Evolutionary conservation across 495 filamentous ascomycete genomes (phyloP).

Genomic region (Aspergillus cristatus): DNA sequence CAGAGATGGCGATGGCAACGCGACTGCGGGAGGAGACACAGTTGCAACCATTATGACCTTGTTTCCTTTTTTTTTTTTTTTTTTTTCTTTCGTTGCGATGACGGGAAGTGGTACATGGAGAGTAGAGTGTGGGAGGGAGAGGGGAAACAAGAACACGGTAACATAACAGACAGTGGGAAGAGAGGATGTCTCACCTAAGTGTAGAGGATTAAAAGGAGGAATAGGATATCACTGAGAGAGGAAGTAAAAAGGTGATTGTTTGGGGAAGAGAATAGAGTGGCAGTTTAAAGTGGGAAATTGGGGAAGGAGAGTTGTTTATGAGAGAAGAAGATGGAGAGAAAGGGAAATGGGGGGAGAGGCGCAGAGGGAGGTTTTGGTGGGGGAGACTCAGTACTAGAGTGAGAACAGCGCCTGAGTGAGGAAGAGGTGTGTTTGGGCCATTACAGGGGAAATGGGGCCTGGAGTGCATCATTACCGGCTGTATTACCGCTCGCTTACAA

Average conservation of each 20-base stretch:
- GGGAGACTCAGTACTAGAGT: background rate
- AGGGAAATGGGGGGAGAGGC: slow-evolving; percentile 21
- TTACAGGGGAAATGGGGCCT: too few species aligned
- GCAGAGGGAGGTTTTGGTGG: background rate
- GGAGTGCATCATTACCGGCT: too few species aligned
- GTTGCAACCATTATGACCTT: too few species aligned
- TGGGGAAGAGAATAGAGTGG: slow-evolving; percentile 11
- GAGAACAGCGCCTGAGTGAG: background rate
- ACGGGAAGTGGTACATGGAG: too few species aligned
- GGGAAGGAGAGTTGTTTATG: slow-evolving; percentile 15
- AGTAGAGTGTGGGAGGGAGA: slow-evolving; percentile 9
- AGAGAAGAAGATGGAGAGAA: slow-evolving; percentile 22
- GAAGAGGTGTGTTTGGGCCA: too few species aligned
- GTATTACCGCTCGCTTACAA: too few species aligned
- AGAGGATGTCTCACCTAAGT: slow-evolving; percentile 24
- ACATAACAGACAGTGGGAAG: too few species aligned
- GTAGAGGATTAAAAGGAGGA: slow-evolving; percentile 1
- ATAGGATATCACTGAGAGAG: background rate
- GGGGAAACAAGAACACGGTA: too few species aligned
- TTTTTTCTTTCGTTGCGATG: too few species aligned
- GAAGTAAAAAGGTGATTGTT: background rate
- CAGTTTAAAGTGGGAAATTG: slow-evolving; percentile 2
- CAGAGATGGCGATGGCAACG: too few species aligned
- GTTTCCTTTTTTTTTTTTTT: too few species aligned
- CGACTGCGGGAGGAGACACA: too few species aligned